Conservation (phyloP, 805 yeast genomes). For the Candida yuanshanica region DNA sequence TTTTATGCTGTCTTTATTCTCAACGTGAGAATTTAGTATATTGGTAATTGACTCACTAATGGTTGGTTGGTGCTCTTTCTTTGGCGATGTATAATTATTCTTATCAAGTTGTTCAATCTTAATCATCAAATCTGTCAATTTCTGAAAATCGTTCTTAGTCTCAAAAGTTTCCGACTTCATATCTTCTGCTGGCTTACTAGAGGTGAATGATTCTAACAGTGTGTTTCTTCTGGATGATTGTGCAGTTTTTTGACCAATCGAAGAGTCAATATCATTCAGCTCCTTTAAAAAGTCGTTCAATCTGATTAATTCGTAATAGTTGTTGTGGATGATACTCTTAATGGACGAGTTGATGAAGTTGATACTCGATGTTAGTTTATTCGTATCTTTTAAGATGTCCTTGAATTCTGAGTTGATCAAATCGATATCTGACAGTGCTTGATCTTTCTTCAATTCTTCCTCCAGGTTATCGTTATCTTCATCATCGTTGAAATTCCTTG, state of each 20-base stretch:
- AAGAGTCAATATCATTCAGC: constrained; percentile 23
- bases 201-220: constrained; percentile 8
- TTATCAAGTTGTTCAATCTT: constrained; percentile 17
- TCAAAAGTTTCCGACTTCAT: neutral
- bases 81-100: constrained; percentile 1
- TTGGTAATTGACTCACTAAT: neutral
- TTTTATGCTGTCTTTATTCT: neutral
- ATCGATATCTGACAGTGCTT: constrained; percentile 22
- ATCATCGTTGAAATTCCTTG: constrained; percentile 4
- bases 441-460: constrained; percentile 20
- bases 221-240: constrained; percentile 5
- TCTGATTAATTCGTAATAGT: constrained; percentile 67
- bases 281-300: constrained; percentile 50
- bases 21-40: neutral
- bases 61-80: neutral
- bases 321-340: constrained; percentile 68
- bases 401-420: constrained; percentile 25
- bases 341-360: constrained; percentile 54
- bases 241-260: constrained; percentile 2
- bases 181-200: neutral
- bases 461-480: constrained; percentile 24
- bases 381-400: constrained; percentile 31
- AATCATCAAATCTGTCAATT: constrained; percentile 17
- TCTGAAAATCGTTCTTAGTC: constrained; percentile 3
- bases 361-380: constrained; percentile 37